phyloP scores from a whole-genome alignment of 371 early-diverging fungal genomes.

The Phascolomyces articulosus region DNA sequence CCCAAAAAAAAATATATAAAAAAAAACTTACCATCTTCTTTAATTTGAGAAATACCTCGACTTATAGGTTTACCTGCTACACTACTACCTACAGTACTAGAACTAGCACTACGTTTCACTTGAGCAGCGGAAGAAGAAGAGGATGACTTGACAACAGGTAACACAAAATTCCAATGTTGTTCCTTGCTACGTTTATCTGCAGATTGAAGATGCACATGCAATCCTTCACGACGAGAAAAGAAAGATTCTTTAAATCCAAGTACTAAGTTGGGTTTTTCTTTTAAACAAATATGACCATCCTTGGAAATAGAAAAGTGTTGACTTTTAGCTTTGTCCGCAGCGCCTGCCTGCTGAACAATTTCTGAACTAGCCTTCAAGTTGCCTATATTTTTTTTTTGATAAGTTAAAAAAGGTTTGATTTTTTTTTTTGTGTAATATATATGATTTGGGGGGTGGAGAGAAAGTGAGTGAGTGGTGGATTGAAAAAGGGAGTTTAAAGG shows the following conservation, averaged over 20 bases:
- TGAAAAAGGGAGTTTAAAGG: neutral
- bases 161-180: slow-evolving; percentile 52
- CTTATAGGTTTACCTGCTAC: slow-evolving; percentile 16
- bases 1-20: neutral
- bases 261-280: slow-evolving; percentile 43
- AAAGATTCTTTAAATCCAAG: slow-evolving; percentile 57
- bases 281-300: slow-evolving; percentile 50
- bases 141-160: slow-evolving; percentile 35
- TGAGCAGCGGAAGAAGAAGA: slow-evolving; percentile 9
- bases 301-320: slow-evolving; percentile 41
- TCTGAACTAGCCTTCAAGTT: slow-evolving; percentile 50
- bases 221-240: slow-evolving; percentile 50
- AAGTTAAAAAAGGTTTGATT: neutral
- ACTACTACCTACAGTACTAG: slow-evolving; percentile 23
- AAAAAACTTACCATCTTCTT: slow-evolving; percentile 39
- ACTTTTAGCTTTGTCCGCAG: slow-evolving; percentile 26
- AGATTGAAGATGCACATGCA: slow-evolving; percentile 48
- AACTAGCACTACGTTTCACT: slow-evolving; percentile 17
- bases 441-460: neutral
- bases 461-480: neutral
- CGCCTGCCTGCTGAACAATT: slow-evolving; percentile 47
- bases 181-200: slow-evolving; percentile 46
- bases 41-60: slow-evolving; percentile 30
- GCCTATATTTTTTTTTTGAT: too few relatives aligned
- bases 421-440: neutral